Conservation (phyloP, 1,139 yeast species). For the Neolecta irregularis region DNA sequence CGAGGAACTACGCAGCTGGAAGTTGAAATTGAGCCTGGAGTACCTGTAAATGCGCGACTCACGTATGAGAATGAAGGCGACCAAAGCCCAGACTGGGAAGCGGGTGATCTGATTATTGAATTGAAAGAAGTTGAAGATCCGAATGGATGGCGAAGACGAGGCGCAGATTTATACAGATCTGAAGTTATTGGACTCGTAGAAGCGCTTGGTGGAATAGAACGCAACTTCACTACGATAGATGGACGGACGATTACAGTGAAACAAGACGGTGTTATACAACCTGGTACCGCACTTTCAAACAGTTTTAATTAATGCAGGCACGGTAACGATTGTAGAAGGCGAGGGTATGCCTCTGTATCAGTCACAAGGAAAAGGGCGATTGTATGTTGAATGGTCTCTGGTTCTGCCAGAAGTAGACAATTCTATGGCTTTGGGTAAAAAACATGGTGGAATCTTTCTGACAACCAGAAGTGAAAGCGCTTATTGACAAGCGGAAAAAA, state of each 20-base stretch:
- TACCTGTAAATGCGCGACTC: constrained; percentile 43
- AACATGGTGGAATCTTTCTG: too few relatives aligned
- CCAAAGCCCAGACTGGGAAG: constrained; percentile 58
- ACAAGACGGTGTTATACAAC: constrained; percentile 37
- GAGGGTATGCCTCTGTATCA: constrained; percentile 69
- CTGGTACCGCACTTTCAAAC: too few relatives aligned
- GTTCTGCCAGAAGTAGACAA: constrained; percentile 10
- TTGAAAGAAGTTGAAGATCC: constrained; percentile 36
- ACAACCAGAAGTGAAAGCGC: too few relatives aligned
- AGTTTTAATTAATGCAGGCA: constrained; percentile 50
- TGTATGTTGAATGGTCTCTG: constrained; percentile 7
- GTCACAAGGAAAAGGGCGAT: constrained; percentile 28
- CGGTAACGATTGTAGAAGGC: constrained; percentile 51
- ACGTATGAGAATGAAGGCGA: constrained; percentile 67
- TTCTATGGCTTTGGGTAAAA: too few relatives aligned
- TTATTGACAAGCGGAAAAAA: too few relatives aligned
- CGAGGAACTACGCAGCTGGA: constrained; percentile 42
- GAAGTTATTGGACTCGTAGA: constrained; percentile 62
- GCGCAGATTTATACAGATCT: constrained; percentile 57
- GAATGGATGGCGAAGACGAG: constrained; percentile 76
- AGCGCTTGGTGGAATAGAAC: constrained; percentile 69
- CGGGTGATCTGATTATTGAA: constrained; percentile 62
- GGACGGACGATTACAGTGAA: constrained; percentile 34
- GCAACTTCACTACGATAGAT: constrained; percentile 53
- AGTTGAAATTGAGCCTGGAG: constrained; percentile 56